Percentiles rank a stretch among this genome's conserved stretches.
These are phyloP conservation scores for Tetraselmis striata DNA, from an alignment of 139 green algal species.

Conservation along the genomic window DNA sequence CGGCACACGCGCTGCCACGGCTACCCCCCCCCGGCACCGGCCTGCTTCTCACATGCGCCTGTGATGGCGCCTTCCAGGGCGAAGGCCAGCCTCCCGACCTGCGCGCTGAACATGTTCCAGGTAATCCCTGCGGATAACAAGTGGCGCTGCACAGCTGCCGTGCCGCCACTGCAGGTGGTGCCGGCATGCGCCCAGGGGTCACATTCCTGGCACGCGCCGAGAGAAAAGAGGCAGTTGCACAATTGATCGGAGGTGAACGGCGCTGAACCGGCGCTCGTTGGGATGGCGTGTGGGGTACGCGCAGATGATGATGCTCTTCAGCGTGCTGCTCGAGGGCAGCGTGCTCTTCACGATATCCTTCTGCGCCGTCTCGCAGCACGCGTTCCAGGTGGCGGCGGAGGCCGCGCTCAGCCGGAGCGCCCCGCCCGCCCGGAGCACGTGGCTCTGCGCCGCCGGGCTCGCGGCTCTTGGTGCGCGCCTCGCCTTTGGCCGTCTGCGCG, in stretches of 20 bases:
- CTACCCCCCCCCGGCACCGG: too few species aligned
- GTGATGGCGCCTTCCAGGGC: background rate
- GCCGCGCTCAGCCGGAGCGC: background rate
- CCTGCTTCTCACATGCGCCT: too few species aligned
- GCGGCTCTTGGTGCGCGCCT: background rate
- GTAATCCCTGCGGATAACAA: too few species aligned
- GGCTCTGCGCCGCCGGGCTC: background rate
- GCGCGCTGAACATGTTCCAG: background rate
- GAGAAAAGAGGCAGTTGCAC: too few species aligned
- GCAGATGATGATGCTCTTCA: background rate
- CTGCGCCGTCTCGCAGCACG: background rate
- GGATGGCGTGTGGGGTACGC: too few species aligned
- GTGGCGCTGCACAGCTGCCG: too few species aligned
- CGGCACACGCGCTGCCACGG: background rate
- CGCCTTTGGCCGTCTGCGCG: too few species aligned
- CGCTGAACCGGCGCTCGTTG: too few species aligned
- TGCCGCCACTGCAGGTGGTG: too few species aligned
- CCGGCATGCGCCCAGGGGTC: too few species aligned
- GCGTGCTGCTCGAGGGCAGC: background rate
- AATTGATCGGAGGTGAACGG: too few species aligned
- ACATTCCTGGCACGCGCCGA: too few species aligned
- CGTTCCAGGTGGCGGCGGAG: background rate
- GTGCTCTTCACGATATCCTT: background rate
- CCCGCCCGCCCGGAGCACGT: background rate
- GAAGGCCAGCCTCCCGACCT: background rate